These are phyloP conservation scores for Galerina sulciceps DNA, from an alignment of 768 basidiomycete genomes.

Conservation along the genomic window DNA sequence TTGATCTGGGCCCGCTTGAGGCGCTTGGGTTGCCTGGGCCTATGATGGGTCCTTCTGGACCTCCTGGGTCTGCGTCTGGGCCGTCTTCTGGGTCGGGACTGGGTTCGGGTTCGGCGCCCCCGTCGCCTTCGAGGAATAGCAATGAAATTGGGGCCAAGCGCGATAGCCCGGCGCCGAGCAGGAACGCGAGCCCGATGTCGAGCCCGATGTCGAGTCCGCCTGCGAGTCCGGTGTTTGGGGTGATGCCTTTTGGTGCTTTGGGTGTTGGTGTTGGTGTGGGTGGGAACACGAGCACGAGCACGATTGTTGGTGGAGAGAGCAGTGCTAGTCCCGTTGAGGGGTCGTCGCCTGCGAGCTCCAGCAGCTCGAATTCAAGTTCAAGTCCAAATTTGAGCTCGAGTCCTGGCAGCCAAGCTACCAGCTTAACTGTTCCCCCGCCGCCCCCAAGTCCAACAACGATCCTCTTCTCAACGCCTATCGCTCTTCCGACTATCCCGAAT, in stretches of 20 bases:
- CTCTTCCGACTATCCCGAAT: constrained; percentile 1
- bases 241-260: not conserved
- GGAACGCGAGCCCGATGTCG: not conserved
- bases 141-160: not conserved
- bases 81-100: too few relatives aligned
- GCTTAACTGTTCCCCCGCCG: not conserved
- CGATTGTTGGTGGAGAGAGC: not conserved
- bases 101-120: too few relatives aligned
- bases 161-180: not conserved
- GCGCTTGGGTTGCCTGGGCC: constrained; percentile 8
- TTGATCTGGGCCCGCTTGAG: constrained; percentile 21
- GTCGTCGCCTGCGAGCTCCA: not conserved
- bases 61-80: not conserved
- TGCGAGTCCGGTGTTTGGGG: not conserved
- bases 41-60: not conserved
- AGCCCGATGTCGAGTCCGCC: constrained; percentile 13
- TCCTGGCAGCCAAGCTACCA: not conserved
- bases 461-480: constrained; percentile 6
- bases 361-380: not conserved
- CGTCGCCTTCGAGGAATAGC: too few relatives aligned
- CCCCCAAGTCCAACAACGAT: constrained; percentile 6
- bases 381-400: not conserved
- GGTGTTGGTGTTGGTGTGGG: not conserved
- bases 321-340: not conserved
- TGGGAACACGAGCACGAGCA: too few relatives aligned